phyloP scores from a whole-genome alignment of 768 basidiomycete species.

The Tubosaeta sp. region DNA sequence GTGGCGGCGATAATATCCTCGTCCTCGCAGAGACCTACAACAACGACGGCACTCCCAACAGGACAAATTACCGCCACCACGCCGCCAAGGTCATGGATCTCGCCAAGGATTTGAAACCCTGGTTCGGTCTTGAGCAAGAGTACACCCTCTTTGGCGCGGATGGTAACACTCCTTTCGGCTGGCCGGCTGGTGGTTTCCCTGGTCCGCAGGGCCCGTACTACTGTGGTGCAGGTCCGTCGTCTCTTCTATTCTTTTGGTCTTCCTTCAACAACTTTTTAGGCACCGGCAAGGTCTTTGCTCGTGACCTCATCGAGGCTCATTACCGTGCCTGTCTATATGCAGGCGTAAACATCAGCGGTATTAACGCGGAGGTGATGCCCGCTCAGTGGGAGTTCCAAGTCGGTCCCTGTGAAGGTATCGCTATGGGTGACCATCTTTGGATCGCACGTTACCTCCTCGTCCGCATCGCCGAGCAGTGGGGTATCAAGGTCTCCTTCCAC shows the following conservation, averaged over 20 bases:
- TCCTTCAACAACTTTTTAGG: constrained; percentile 41
- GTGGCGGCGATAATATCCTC: constrained; percentile 95
- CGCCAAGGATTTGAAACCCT: constrained; percentile 74
- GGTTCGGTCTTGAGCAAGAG: constrained; percentile 99
- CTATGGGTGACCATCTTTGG: constrained; percentile 99
- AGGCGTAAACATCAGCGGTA: constrained; percentile 96
- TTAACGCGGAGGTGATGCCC: constrained; percentile 99
- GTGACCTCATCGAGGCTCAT: constrained; percentile 98
- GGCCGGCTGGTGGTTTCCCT: constrained; percentile 99
- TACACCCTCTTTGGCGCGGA: constrained; percentile 97
- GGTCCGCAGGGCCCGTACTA: constrained; percentile 99
- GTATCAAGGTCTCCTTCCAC: constrained; percentile 97
- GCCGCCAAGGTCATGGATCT: constrained; percentile 95
- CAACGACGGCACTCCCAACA: constrained; percentile 97
- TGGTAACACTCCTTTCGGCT: constrained; percentile 77
- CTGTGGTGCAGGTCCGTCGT: constrained; percentile 83
- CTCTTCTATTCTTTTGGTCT: neutral
- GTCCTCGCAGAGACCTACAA: constrained; percentile 98
- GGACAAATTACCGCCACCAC: constrained; percentile 91
- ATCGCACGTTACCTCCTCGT: constrained; percentile 96
- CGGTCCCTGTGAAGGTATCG: constrained; percentile 95
- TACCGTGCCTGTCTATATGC: constrained; percentile 95
- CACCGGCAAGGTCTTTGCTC: constrained; percentile 95
- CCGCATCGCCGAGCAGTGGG: constrained; percentile 97
- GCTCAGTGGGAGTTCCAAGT: constrained; percentile 99